Evolutionary conservation across 148 eudicot genomes (phyloP).

Genomic region (Diospyros kaki): DNA sequence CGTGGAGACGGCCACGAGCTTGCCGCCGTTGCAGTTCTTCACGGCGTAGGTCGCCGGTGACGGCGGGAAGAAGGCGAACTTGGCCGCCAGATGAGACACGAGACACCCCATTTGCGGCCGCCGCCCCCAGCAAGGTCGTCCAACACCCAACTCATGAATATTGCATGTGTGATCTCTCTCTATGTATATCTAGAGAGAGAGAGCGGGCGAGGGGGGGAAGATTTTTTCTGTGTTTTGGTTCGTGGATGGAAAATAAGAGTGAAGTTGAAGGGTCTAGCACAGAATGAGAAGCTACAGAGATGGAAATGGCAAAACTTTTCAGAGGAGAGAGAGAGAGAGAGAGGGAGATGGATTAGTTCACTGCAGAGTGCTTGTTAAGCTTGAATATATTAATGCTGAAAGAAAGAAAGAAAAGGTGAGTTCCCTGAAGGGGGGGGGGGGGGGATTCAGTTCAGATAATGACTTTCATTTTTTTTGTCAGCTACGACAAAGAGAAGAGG

Average conservation of each 20-base stretch:
- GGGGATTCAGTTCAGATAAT: no score
- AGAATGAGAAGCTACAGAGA: no score
- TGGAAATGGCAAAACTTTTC: background rate
- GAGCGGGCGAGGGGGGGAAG: constrained; percentile 2
- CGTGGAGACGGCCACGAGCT: constrained; percentile 56
- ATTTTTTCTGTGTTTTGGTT: background rate
- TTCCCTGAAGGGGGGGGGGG: no score
- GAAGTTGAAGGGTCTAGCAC: no score
- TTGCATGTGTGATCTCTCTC: constrained; percentile 31
- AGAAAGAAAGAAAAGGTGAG: no score
- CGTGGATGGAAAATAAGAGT: background rate
- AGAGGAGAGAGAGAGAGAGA: background rate
- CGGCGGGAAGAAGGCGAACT: constrained; percentile 90
- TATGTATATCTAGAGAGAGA: background rate
- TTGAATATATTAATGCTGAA: no score
- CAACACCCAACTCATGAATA: constrained; percentile 47
- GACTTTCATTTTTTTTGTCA: no score
- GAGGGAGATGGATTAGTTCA: no score
- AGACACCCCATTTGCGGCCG: constrained; percentile 59
- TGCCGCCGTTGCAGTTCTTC: constrained; percentile 64
- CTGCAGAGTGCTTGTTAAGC: no score
- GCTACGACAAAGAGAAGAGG: no score
- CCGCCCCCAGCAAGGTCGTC: constrained; percentile 11
- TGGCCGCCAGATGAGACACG: constrained; percentile 71
- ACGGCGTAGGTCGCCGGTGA: constrained; percentile 77